Evolutionary conservation across 441 rosid species (phyloP).

Genomic region (Hura crepitans): DNA sequence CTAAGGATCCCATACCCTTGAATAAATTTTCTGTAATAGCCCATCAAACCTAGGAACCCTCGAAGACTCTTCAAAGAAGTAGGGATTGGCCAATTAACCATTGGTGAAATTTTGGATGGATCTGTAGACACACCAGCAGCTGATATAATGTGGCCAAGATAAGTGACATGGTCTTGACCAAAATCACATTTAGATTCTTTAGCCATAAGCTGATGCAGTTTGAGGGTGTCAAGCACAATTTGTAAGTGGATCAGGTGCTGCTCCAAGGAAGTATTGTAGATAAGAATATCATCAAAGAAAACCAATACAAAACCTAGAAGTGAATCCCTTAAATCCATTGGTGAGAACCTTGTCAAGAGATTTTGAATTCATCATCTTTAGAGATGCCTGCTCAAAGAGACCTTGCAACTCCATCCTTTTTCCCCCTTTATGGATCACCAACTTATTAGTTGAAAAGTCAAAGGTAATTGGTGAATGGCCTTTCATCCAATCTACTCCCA

Average conservation of each 20-base stretch:
- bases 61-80: neutral
- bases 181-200: neutral
- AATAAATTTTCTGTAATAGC: neutral
- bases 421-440: neutral
- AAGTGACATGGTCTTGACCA: neutral
- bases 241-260: neutral
- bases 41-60: neutral
- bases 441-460: neutral
- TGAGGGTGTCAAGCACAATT: neutral
- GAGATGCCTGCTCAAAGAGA: neutral
- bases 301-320: neutral
- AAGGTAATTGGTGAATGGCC: neutral
- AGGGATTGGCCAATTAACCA: neutral
- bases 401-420: neutral
- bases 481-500: neutral
- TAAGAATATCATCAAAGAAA: neutral
- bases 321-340: too few relatives aligned
- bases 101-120: neutral
- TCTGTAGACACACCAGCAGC: neutral
- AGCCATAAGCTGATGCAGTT: neutral
- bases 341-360: neutral
- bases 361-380: too few relatives aligned
- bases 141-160: neutral
- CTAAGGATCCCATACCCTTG: neutral
- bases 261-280: neutral